Evolutionary conservation across 1,139 yeast genomes (phyloP), one percentile per base, ranked within the genome.

Genomic region (Candida labiduridarum): DNA sequence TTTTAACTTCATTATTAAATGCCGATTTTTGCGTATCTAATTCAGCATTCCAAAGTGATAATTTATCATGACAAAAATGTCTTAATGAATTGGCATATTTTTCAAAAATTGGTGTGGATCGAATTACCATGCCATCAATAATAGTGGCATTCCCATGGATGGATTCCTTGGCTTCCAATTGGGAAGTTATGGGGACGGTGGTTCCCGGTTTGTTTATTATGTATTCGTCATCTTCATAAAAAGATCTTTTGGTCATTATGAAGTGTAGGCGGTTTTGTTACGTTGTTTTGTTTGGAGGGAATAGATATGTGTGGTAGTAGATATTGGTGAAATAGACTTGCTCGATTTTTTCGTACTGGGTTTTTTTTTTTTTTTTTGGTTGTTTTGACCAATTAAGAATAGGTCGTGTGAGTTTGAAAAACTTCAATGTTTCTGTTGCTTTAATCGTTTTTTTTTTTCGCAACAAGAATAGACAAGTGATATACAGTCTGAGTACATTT

Each of bases 211-310:
- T 76, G 50, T 76, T 72, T 31, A 71, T 56, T 41, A 72, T 64
- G 34, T 66, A 67, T 53, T 79, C 83, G 52, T 80, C 84, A 57
- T 80, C 82, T 54, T 75, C 76, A 56, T 82, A 82, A 59, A 82
- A 82, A 0, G 74, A 66, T 64, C 84, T 70, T 47, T 56, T 65
- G 41, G 48, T 56, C 63, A 59, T 12, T 35, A 19, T 14, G 41
- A 22, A 3, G 11, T 15, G 11, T 30, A 11, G 4, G 19, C 19
- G 15, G 27, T 19, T 19, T 19, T n/a, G n/a, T n/a, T n/a, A n/a
- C n/a, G 29, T 35, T 29, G 22, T 25, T n/a, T 22, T 12, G 18
- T 18, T 18, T 31, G 12, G 35, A n/a, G n/a, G 10, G 29, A 25
- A 25, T 25, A 25, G 29, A 2, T 25, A 25, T 25, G 29, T 9